These are phyloP conservation scores for Cyclotella distinguenda DNA, from an alignment of 108 stramenopile genomes.

Conservation along the genomic window DNA sequence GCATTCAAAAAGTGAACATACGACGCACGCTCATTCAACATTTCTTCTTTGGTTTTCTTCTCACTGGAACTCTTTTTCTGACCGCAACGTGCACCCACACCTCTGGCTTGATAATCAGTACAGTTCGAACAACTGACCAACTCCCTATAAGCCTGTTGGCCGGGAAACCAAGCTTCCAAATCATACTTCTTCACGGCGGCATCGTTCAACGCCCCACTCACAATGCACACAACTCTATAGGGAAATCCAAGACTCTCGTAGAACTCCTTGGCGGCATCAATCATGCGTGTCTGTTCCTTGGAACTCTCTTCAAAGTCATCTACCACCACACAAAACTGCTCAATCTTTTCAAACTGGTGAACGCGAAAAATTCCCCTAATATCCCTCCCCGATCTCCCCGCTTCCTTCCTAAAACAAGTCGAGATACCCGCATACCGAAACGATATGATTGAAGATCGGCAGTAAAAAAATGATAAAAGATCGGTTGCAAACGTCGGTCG, in stretches of 20 bases:
- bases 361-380: constrained; percentile 99
- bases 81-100: constrained; percentile 94
- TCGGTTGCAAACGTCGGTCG: too few species aligned
- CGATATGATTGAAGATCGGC: too few species aligned
- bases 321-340: constrained; percentile 97
- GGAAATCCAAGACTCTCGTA: constrained; percentile 93
- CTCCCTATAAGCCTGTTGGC: constrained; percentile 96
- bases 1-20: constrained; percentile 98
- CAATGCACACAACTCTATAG: constrained; percentile 97
- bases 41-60: constrained; percentile 73
- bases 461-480: too few species aligned
- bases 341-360: constrained; percentile 99
- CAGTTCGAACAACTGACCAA: constrained; percentile 99
- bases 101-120: constrained; percentile 98
- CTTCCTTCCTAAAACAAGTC: constrained; percentile 99
- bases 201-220: constrained; percentile 95
- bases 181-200: constrained; percentile 99
- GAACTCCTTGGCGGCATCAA: constrained; percentile 94
- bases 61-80: constrained; percentile 66
- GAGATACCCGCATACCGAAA: too few species aligned
- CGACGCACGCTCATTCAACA: constrained; percentile 69
- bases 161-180: constrained; percentile 99
- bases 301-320: constrained; percentile 91
- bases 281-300: constrained; percentile 90
- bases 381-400: constrained; percentile 96